Conservation (phyloP, 1,284 basidiomycete species). For the Athelia psychrophila region DNA sequence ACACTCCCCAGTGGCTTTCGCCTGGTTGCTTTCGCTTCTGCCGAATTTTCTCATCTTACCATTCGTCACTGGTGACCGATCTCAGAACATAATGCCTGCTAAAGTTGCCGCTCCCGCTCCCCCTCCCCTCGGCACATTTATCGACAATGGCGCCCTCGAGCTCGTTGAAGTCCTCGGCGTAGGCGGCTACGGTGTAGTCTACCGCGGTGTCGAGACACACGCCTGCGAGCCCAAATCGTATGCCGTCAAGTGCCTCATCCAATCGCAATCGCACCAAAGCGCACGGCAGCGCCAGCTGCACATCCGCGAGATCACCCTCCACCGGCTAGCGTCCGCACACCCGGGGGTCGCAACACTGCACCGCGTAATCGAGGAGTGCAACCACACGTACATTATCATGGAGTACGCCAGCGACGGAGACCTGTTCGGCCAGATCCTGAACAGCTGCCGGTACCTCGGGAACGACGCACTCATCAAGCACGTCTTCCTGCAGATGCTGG, state of each 20-base stretch:
- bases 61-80: slow-evolving; percentile 19
- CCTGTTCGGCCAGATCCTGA: slow-evolving; percentile 85
- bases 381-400: slow-evolving; percentile 71
- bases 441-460: slow-evolving; percentile 71
- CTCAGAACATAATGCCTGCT: slow-evolving; percentile 38
- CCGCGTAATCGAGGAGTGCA: slow-evolving; percentile 78
- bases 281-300: slow-evolving; percentile 71
- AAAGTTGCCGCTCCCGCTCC: slow-evolving; percentile 51
- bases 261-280: slow-evolving; percentile 50
- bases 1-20: background rate
- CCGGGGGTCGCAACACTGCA: slow-evolving; percentile 91
- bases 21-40: background rate
- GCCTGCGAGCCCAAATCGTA: slow-evolving; percentile 56
- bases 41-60: slow-evolving; percentile 25
- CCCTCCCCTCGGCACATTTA: slow-evolving; percentile 71
- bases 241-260: slow-evolving; percentile 90
- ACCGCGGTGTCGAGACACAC: slow-evolving; percentile 76
- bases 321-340: slow-evolving; percentile 82
- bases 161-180: slow-evolving; percentile 90
- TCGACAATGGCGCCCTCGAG: slow-evolving; percentile 82
- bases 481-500: slow-evolving; percentile 90
- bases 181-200: slow-evolving; percentile 96
- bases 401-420: slow-evolving; percentile 87
- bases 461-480: slow-evolving; percentile 81
- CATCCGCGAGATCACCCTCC: slow-evolving; percentile 80